Conservation (phyloP, 2,329 filamentous ascomycete species). For the Onygenales sp. region DNA sequence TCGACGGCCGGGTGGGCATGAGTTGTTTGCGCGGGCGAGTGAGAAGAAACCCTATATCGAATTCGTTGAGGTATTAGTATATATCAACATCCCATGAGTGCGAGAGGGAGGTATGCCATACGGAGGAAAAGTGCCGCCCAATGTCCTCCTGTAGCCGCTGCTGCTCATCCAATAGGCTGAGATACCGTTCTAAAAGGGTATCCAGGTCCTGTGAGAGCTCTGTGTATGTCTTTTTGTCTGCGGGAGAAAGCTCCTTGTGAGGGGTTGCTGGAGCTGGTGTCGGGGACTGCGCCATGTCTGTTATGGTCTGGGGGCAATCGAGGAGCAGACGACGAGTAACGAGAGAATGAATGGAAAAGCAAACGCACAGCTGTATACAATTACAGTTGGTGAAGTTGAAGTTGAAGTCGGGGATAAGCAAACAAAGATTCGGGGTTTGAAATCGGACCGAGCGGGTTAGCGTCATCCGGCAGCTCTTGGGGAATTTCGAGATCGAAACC, state of each 20-base stretch:
- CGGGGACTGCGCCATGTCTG: constrained; percentile 10
- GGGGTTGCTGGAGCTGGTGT: constrained; percentile 13
- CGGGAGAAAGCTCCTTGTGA: constrained; percentile 9
- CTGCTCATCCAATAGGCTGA: constrained; percentile 34
- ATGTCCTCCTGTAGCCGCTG: constrained; percentile 31
- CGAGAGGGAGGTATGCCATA: constrained; percentile 13
- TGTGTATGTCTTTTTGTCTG: constrained; percentile 12
- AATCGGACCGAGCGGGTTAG: too few species aligned
- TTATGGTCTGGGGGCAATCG: background rate
- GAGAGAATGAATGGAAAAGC: too few species aligned
- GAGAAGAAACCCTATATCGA: constrained; percentile 36
- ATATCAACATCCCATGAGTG: background rate
- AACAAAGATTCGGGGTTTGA: too few species aligned
- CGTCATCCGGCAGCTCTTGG: too few species aligned
- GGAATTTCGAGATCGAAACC: too few species aligned
- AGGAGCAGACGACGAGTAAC: too few species aligned
- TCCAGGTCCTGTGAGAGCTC: constrained; percentile 29
- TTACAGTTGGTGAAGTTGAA: too few species aligned
- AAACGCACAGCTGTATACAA: too few species aligned
- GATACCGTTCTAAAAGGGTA: constrained; percentile 32
- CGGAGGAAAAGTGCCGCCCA: constrained; percentile 29
- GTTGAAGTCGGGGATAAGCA: too few species aligned
- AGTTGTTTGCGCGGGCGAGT: constrained; percentile 40
- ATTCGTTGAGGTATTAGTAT: background rate
- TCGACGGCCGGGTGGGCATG: constrained; percentile 33